These are phyloP conservation scores for Cutaneotrichosporon sp. DNA, from an alignment of 1,284 basidiomycete species.

Conservation along the genomic window DNA sequence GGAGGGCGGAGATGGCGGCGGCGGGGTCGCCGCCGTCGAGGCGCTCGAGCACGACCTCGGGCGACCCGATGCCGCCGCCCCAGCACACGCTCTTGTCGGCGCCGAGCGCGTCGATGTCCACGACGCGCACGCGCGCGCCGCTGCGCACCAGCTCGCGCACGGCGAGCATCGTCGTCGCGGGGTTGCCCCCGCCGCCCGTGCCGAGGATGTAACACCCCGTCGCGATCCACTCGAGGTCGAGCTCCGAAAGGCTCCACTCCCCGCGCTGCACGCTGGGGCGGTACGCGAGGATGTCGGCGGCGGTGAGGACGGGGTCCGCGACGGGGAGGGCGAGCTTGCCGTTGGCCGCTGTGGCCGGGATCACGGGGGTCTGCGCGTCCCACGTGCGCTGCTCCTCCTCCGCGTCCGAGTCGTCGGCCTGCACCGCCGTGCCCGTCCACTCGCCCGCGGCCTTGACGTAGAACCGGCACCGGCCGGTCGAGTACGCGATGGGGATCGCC, in stretches of 20 bases:
- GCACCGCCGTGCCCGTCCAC: constrained; percentile 32
- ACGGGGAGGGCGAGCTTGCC: constrained; percentile 11
- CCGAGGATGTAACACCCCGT: constrained; percentile 47
- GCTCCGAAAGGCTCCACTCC: constrained; percentile 41
- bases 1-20: constrained; percentile 11
- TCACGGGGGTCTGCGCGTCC: constrained; percentile 9
- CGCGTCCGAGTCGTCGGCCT: constrained; percentile 19
- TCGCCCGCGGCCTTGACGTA: constrained; percentile 49
- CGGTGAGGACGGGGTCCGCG: constrained; percentile 1
- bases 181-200: constrained; percentile 44
- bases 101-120: constrained; percentile 33
- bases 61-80: constrained; percentile 58
- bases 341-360: constrained; percentile 12
- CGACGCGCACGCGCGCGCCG: constrained; percentile 33
- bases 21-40: constrained; percentile 27
- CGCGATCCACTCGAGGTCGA: constrained; percentile 45
- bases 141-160: constrained; percentile 35
- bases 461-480: constrained; percentile 41
- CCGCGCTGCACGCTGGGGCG: constrained; percentile 30
- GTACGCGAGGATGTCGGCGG: constrained; percentile 31
- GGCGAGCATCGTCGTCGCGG: constrained; percentile 30
- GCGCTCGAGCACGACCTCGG: constrained; percentile 53
- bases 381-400: neutral
- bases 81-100: constrained; percentile 27
- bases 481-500: constrained; percentile 44